Conservation (phyloP, 495 filamentous ascomycete genomes). For the Penicillium ucsense region DNA sequence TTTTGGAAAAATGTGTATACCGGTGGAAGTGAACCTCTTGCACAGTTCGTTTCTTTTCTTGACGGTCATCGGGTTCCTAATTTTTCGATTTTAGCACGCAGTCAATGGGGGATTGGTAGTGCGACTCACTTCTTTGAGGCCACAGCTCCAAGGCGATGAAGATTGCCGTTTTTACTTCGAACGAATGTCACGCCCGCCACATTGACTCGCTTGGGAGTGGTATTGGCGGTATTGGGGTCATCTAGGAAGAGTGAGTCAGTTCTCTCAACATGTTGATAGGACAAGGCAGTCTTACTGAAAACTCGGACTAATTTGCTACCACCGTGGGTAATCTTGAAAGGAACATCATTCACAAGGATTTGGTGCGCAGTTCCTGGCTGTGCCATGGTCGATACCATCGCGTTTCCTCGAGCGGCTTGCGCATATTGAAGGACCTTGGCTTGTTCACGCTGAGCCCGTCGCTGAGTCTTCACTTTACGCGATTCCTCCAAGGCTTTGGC, state of each 20-base stretch:
- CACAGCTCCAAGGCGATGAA: slow-evolving; percentile 54
- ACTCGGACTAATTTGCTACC: slow-evolving; percentile 79
- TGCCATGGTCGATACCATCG: slow-evolving; percentile 22
- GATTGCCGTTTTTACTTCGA: slow-evolving; percentile 84
- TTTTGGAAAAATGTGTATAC: slow-evolving; percentile 45
- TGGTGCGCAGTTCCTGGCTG: slow-evolving; percentile 44
- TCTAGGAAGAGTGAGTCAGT: slow-evolving; percentile 44
- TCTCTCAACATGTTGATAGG: slow-evolving; percentile 4
- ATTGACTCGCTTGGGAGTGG: slow-evolving; percentile 68
- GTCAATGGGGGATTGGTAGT: not conserved
- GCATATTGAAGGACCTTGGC: slow-evolving; percentile 38
- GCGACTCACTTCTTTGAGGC: slow-evolving; percentile 32
- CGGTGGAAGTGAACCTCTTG: slow-evolving; percentile 83
- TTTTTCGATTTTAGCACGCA: slow-evolving; percentile 20
- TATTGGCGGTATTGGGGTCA: slow-evolving; percentile 50
- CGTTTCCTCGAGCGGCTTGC: slow-evolving; percentile 32
- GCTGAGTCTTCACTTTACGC: slow-evolving; percentile 46
- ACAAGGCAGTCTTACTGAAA: slow-evolving; percentile 46
- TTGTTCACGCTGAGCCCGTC: slow-evolving; percentile 57
- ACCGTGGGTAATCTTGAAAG: slow-evolving; percentile 63
- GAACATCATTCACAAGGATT: slow-evolving; percentile 63
- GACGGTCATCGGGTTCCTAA: slow-evolving; percentile 31
- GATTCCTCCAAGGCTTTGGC: slow-evolving; percentile 67
- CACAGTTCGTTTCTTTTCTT: slow-evolving; percentile 73
- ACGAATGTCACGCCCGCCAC: slow-evolving; percentile 81